Conservation (phyloP, 306 rosid species). For the Rubus idaeus region DNA sequence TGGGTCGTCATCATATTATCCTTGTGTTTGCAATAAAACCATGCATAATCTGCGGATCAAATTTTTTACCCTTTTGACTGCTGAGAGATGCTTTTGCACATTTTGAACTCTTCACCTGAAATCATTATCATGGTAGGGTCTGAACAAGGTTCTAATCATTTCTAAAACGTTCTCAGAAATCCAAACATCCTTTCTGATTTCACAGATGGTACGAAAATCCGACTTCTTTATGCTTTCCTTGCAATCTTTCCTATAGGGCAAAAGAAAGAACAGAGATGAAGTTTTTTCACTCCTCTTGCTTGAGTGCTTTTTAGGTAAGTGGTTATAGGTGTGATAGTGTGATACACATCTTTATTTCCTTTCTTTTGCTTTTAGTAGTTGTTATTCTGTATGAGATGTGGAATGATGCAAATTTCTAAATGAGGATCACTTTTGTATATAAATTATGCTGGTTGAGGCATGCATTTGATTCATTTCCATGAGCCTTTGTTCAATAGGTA, state of each 20-base stretch:
- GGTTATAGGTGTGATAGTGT: conserved; percentile 15
- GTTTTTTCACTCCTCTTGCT: conserved; percentile 24
- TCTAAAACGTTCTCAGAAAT: neutral
- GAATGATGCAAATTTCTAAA: conserved; percentile 7
- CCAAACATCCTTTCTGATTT: neutral
- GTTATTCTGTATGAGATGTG: neutral
- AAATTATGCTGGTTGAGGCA: neutral
- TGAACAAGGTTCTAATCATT: neutral
- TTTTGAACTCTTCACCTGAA: neutral
- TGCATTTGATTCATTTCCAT: neutral
- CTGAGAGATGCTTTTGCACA: conserved; percentile 21
- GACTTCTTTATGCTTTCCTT: neutral
- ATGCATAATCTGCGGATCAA: conserved; percentile 35
- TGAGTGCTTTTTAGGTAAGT: conserved; percentile 38
- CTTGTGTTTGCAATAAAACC: conserved; percentile 29
- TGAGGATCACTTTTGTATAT: conserved; percentile 11
- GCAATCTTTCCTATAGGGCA: conserved; percentile 21
- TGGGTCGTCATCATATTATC: conserved; percentile 27
- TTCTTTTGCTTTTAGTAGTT: conserved; percentile 22
- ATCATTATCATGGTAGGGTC: conserved; percentile 21
- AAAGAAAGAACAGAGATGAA: conserved; percentile 24
- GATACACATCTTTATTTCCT: conserved; percentile 13
- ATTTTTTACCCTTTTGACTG: conserved; percentile 33
- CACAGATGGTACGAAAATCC: neutral
- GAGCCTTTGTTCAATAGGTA: neutral